Evolutionary conservation across 1,284 basidiomycete species (phyloP), one percentile per base, ranked within the genome.

Genomic region (Heterobasidion irregulare): DNA sequence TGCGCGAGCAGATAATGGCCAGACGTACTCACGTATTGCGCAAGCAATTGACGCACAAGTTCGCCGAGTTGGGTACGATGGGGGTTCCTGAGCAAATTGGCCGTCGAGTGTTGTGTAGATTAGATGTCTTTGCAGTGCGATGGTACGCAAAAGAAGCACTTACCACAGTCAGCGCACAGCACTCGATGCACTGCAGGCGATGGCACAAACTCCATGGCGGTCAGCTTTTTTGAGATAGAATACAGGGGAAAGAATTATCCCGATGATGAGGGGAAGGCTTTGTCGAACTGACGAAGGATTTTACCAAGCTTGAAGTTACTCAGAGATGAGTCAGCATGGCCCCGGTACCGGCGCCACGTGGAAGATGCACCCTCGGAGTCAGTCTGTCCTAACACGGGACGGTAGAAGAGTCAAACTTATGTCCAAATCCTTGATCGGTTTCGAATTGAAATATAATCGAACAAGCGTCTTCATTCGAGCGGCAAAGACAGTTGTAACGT

Each of bases 61-160:
- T 98, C 53, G 96, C 94, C 61, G 92, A 93, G 71, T 98, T 98
- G 36, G 96, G 92, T 52, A 90, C 84, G 67, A 98, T 99, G 54
- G 92, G 92, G n/a, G 86, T 91, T 58, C 94, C 94, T 88, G 58
- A 38, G 41, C 12, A 38, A 12, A 8, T 12, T 35, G 13, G 18
- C 12, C 19, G 45, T 15, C 6, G 7, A 47, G 49, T 16, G 53
- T 47, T 47, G 43, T 6, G 16, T 8, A 44, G 15, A 9, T 44
- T 34, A 35, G 46, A 18, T 12, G 44, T 33, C 5, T 38, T 10
- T 45, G 53, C 16, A 51, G 50, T 15, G 49, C 6, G 65, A 76
- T 48, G 12, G 13, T 26, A 8, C 3, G 8, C 34, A n/a, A 15
- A 16, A 9, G 2, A 38, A 26, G 6, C 16, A 53, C 61, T 65